These are phyloP conservation scores for Malus hybrid DNA, from an alignment of 331 rosid genomes.

Conservation along the genomic window DNA sequence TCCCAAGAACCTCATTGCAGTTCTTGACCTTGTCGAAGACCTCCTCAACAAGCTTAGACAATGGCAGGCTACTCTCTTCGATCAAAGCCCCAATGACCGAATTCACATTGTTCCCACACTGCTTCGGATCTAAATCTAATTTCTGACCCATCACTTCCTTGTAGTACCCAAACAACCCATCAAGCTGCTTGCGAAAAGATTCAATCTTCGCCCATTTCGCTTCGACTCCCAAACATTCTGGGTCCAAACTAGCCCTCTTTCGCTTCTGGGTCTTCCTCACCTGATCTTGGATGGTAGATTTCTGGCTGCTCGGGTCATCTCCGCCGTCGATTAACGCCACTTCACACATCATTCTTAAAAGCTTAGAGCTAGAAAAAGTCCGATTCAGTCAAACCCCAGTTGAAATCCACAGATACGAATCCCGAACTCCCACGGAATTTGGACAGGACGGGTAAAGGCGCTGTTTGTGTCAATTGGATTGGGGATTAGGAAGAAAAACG, in stretches of 20 bases:
- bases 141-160: constrained; percentile 34
- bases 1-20: constrained; percentile 21
- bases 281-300: constrained; percentile 14
- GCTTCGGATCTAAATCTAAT: constrained; percentile 26
- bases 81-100: constrained; percentile 52
- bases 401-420: background rate
- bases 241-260: constrained; percentile 29
- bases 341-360: constrained; percentile 28
- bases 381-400: background rate
- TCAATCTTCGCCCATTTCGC: constrained; percentile 39
- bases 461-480: background rate
- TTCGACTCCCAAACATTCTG: constrained; percentile 25
- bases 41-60: constrained; percentile 65
- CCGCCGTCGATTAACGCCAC: constrained; percentile 18
- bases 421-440: background rate
- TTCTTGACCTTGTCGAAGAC: constrained; percentile 32
- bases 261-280: constrained; percentile 44
- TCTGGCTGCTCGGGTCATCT: constrained; percentile 16
- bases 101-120: constrained; percentile 28
- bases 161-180: constrained; percentile 48
- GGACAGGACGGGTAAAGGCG: background rate
- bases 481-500: background rate
- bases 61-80: constrained; percentile 74
- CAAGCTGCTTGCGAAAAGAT: constrained; percentile 45
- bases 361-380: background rate